A percentile compares a stretch with the other conserved stretches of the same genome.
Conservation (phyloP, 108 stramenopile species). For the Pseudonitzschia pungens region DNA sequence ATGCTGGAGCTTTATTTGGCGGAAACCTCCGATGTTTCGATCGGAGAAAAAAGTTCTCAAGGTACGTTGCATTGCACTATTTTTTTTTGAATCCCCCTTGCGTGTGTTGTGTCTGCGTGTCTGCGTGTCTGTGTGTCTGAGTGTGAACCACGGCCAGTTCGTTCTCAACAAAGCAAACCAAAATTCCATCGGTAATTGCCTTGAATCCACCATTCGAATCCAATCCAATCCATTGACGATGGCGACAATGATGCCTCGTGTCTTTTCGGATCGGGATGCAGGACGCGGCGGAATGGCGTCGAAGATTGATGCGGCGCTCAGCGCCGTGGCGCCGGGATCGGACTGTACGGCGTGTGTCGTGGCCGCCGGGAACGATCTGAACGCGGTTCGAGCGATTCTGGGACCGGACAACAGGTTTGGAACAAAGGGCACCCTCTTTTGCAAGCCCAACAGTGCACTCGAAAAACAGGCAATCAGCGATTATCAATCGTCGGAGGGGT, state of each 20-base stretch:
- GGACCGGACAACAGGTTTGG: constrained; percentile 43
- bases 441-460: constrained; percentile 66
- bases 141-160: background rate
- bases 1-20: constrained; percentile 59
- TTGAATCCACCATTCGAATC: too few relatives aligned
- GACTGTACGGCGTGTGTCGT: constrained; percentile 81
- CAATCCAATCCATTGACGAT: too few relatives aligned
- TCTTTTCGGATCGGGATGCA: background rate
- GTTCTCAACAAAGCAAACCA: background rate
- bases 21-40: constrained; percentile 57
- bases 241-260: too few relatives aligned
- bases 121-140: background rate
- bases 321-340: constrained; percentile 79
- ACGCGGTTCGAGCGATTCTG: constrained; percentile 74
- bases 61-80: constrained; percentile 32
- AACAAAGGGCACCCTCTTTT: constrained; percentile 73
- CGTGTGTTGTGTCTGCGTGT: background rate
- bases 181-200: too few relatives aligned
- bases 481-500: constrained; percentile 33
- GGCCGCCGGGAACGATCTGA: constrained; percentile 79
- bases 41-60: constrained; percentile 88
- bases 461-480: constrained; percentile 78
- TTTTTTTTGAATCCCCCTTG: too few relatives aligned
- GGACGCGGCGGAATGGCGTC: constrained; percentile 90
- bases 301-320: constrained; percentile 88